Conservation (phyloP, 768 basidiomycete species). For the Cystobasidium onofrii region DNA sequence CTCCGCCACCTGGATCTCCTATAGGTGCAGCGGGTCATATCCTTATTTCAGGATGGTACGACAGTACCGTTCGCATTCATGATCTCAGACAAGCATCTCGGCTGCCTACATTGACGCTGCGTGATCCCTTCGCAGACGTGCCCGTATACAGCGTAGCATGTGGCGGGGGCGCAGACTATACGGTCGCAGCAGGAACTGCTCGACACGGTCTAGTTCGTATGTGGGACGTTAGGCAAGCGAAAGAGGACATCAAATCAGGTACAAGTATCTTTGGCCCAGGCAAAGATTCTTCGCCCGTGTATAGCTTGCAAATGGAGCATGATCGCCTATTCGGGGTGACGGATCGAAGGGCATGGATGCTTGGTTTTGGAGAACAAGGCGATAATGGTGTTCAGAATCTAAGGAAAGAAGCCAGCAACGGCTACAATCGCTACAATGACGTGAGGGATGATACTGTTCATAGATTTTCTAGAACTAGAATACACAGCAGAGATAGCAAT, state of each 20-base stretch:
- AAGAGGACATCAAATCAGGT: slow-evolving; percentile 46
- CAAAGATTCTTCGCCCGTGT: slow-evolving; percentile 64
- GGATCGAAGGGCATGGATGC: slow-evolving; percentile 66
- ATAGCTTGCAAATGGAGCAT: slow-evolving; percentile 64
- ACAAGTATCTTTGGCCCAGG: slow-evolving; percentile 75
- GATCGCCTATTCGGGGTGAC: slow-evolving; percentile 71
- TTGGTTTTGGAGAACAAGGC: slow-evolving; percentile 57
- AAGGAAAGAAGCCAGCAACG: not conserved
- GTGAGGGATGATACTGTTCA: not conserved
- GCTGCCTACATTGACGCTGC: slow-evolving; percentile 56
- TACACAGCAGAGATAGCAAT: not conserved
- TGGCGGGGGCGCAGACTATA: slow-evolving; percentile 61
- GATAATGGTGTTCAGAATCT: not conserved
- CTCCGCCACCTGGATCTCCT: slow-evolving; percentile 56
- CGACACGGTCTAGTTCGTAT: slow-evolving; percentile 69
- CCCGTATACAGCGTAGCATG: slow-evolving; percentile 67
- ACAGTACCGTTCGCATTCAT: slow-evolving; percentile 63
- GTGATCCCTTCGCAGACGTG: slow-evolving; percentile 59
- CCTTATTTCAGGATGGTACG: slow-evolving; percentile 72
- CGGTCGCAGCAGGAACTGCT: slow-evolving; percentile 68
- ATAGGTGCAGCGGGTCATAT: slow-evolving; percentile 64
- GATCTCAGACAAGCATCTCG: slow-evolving; percentile 58
- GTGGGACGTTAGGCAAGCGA: slow-evolving; percentile 66
- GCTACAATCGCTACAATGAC: not conserved
- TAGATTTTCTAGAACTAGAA: not conserved